Evolutionary conservation across 1,284 basidiomycete species (phyloP).

Genomic region (Trichosporon asahii): DNA sequence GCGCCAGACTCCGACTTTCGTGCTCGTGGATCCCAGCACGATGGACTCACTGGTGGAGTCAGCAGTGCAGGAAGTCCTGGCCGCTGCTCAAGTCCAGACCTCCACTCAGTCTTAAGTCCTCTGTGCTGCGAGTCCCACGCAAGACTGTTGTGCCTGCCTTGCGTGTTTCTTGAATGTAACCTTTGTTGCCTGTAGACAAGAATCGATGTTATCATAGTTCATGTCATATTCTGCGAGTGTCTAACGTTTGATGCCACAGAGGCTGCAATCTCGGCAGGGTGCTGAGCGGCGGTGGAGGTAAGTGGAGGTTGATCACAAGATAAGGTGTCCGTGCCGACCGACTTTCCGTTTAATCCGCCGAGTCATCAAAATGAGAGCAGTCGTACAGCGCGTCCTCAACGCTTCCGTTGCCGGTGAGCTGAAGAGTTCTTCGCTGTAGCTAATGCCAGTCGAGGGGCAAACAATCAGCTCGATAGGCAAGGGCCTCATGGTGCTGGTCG

Average conservation of each 20-base stretch:
- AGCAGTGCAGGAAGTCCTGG: background rate
- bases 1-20: background rate
- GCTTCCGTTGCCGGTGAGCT: constrained; percentile 48
- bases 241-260: background rate
- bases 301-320: constrained; percentile 1
- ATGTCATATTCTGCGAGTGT: too few species aligned
- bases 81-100: too few species aligned
- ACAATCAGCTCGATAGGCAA: constrained; percentile 70
- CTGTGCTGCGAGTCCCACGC: too few species aligned
- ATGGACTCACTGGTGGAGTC: background rate
- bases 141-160: too few species aligned
- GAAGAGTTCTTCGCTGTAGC: background rate
- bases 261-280: background rate
- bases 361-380: constrained; percentile 46
- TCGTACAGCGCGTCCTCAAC: constrained; percentile 47
- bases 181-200: background rate
- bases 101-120: background rate
- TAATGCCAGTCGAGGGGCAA: constrained; percentile 43
- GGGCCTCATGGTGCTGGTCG: constrained; percentile 82
- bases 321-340: background rate
- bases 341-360: background rate
- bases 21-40: background rate
- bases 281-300: background rate
- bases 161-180: background rate
- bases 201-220: too few species aligned